Evolutionary conservation across 176 grass and related monocot species (phyloP), one percentile per base, ranked within the genome.

Genomic region (Aegilops tauschii): DNA sequence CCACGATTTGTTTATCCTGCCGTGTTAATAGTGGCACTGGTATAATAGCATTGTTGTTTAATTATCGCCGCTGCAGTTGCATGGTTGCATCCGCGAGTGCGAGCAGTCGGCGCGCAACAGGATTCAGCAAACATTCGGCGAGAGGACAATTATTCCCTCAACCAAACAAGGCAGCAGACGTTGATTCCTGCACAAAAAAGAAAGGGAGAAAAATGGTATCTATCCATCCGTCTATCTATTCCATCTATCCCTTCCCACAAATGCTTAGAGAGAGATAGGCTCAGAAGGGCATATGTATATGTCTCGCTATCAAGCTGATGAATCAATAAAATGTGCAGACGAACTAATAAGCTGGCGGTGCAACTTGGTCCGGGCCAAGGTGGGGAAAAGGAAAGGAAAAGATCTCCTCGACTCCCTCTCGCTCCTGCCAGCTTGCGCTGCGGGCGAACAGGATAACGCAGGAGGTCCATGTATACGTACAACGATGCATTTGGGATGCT

Each of bases 301-400:
- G 12, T 11, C 20, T 54, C 81, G 85, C 78, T 65, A 76, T 76
- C 86, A 87, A 18, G 69, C 40, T 29, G 42, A 65, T 25, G 68
- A 13, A 13, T 47, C 44, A 29, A 56, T 28, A 4, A 50, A 50
- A 16, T 13, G 85, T 80, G 68, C 20, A 52, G 65, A 37, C 42
- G 11, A 45, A 12, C 45, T 44, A 80, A 36, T 45, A 11, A 10
- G 3, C 40, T 42, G 40, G 25, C 62, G 32, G 42, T 6, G 28
- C 85, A 40, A 75, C 78, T 87, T 75, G 69, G 44, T 54, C 61
- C 18, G 73, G 39, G 44, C 44, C 11, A 45, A 45, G 4, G 44
- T 12, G 20, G 3, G 3, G 34, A 40, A 49, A 52, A 6, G 32
- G 50, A 2, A 36, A 23, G 61, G 52, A 12, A 63, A 25, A 62